Evolutionary conservation across 495 filamentous ascomycete species (phyloP).

Genomic region (Penicillium odoratum): DNA sequence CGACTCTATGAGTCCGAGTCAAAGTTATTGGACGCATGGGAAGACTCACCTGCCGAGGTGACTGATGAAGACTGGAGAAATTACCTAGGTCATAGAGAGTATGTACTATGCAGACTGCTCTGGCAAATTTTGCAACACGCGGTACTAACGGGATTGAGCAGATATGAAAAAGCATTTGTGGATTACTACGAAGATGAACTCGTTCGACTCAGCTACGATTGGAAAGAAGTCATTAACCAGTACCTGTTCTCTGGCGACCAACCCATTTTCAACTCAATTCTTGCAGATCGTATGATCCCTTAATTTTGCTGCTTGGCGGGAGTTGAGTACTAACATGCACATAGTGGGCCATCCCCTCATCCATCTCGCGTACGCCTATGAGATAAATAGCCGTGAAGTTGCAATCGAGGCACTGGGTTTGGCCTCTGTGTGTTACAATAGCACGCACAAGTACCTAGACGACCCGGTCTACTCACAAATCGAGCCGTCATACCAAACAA

Average conservation of each 20-base stretch:
- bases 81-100: conserved; percentile 70
- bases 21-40: conserved; percentile 75
- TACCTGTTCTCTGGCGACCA: conserved; percentile 74
- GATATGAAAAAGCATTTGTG: conserved; percentile 85
- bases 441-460: conserved; percentile 76
- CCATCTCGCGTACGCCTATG: conserved; percentile 85
- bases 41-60: conserved; percentile 80
- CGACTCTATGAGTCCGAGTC: conserved; percentile 76
- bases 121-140: not conserved
- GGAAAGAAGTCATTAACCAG: conserved; percentile 73
- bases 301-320: not conserved
- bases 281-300: conserved; percentile 67
- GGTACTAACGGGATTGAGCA: conserved; percentile 20
- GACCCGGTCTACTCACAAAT: conserved; percentile 62
- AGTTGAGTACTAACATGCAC: not conserved
- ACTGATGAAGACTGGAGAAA: conserved; percentile 81
- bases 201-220: conserved; percentile 74
- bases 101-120: conserved; percentile 14
- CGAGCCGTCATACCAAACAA: conserved; percentile 47
- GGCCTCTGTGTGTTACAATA: conserved; percentile 67
- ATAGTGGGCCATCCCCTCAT: conserved; percentile 81
- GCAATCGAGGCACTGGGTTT: conserved; percentile 82
- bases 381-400: conserved; percentile 74
- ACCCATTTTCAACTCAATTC: conserved; percentile 76
- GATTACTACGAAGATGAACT: conserved; percentile 92